Conservation (phyloP, 1,139 yeast species). For the Hyphopichia wangnamkhiaoensis region DNA sequence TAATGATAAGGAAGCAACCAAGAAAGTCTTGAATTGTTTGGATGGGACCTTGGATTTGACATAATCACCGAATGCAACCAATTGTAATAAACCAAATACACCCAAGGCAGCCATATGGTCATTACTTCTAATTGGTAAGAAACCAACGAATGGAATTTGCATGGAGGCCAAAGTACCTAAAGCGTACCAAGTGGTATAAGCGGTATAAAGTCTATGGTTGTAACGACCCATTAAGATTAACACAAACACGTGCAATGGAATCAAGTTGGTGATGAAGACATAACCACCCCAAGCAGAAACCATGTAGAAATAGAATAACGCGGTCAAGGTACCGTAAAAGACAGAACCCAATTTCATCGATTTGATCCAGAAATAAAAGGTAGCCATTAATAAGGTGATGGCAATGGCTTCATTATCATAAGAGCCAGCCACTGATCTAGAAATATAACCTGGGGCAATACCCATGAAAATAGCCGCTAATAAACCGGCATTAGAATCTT, state of each 20-base stretch:
- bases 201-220: slow-evolving; percentile 76
- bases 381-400: slow-evolving; percentile 90
- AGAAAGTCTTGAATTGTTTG: slow-evolving; percentile 72
- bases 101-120: slow-evolving; percentile 99
- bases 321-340: slow-evolving; percentile 80
- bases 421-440: slow-evolving; percentile 98
- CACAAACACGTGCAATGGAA: slow-evolving; percentile 93
- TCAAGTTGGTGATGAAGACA: slow-evolving; percentile 95
- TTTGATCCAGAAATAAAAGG: slow-evolving; percentile 95
- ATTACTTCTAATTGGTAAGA: slow-evolving; percentile 92
- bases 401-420: slow-evolving; percentile 99
- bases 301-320: slow-evolving; percentile 94
- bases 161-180: slow-evolving; percentile 95
- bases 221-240: slow-evolving; percentile 94
- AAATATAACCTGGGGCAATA: slow-evolving; percentile 97
- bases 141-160: slow-evolving; percentile 99
- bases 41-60: slow-evolving; percentile 73
- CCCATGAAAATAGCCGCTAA: slow-evolving; percentile 95
- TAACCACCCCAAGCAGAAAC: slow-evolving; percentile 99
- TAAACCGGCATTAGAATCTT: slow-evolving; percentile 86
- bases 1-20: slow-evolving; percentile 58
- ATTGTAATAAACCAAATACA: slow-evolving; percentile 91
- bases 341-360: slow-evolving; percentile 90
- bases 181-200: slow-evolving; percentile 96
- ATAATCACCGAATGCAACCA: slow-evolving; percentile 85